A percentile compares a stretch with the other conserved stretches of the same genome.
These are phyloP conservation scores for Clathrospora elynae DNA, from an alignment of 2,329 filamentous ascomycete species.

Conservation along the genomic window DNA sequence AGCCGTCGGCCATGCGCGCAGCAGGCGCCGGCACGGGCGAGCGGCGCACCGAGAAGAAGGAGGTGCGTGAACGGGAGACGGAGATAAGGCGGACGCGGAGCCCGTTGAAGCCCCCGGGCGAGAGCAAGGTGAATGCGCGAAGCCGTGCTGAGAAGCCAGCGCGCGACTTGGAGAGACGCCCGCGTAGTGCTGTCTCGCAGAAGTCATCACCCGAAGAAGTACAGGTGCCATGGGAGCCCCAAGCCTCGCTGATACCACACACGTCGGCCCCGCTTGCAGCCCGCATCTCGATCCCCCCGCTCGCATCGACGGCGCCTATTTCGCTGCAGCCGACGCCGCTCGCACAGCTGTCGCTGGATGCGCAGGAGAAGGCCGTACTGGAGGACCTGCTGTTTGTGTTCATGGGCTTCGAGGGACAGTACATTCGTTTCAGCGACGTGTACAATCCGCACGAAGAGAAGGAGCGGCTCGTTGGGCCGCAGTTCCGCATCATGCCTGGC, in stretches of 20 bases:
- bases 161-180: conserved; percentile 31
- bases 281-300: conserved; percentile 65
- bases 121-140: conserved; percentile 41
- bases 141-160: conserved; percentile 41
- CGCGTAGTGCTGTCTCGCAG: conserved; percentile 25
- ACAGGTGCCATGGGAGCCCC: conserved; percentile 71
- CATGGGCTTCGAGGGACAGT: conserved; percentile 98
- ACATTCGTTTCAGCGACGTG: conserved; percentile 81
- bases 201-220: conserved; percentile 36
- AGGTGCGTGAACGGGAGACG: conserved; percentile 45
- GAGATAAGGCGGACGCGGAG: conserved; percentile 44
- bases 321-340: conserved; percentile 71
- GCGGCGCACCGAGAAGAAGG: conserved; percentile 43
- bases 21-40: conserved; percentile 29
- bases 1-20: conserved; percentile 31
- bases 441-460: conserved; percentile 87
- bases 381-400: conserved; percentile 94
- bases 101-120: conserved; percentile 44
- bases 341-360: conserved; percentile 72
- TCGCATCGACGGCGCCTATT: conserved; percentile 69
- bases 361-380: conserved; percentile 83
- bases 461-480: conserved; percentile 80
- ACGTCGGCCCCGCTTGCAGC: conserved; percentile 74
- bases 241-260: conserved; percentile 73
- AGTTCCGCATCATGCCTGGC: conserved; percentile 78